Base-by-base conservation (phyloP, 2,329 filamentous ascomycete species). In the Macroventuria anomochaeta region DNA sequence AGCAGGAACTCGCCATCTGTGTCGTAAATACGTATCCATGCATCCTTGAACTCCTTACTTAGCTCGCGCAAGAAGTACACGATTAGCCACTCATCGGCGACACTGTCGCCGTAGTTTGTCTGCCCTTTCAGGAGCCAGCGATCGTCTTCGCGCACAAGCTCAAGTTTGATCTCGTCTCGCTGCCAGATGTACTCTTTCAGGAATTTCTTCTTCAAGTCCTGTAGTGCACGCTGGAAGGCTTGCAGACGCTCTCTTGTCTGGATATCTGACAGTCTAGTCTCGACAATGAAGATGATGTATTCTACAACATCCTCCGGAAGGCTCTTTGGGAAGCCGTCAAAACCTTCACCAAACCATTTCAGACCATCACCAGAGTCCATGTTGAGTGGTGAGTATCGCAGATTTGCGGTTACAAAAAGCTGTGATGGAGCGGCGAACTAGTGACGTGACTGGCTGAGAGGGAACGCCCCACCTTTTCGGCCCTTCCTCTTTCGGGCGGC, bases 81-180 rank as follows among this genome's bases (percentile, higher is more conserved):
- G 55, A 97, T 88, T 5, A 97, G 83, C 96, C 95, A 99, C 78
- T 99, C 96, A 66, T 99, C 95, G 68, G 96, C 93, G 3, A 97
- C 87, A 0, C 92, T 95, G 75, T 99, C 96, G 7, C 93, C 93
- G 67, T 92, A 97, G 71, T 93, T 90, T 0, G 91, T 95, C 44
- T 81, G 80, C 17, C 93, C 93, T 58, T 85, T 83, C 5, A 99
- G 82, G 59, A 87, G 86, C 63, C 78, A 80, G 41, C 75, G 69
- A 2, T 78, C 85, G 65, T 88, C 75, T 80, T 88, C 66, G 80
- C 80, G 80, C 36, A 77, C 70, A 25, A 85, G 73, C 15, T 88
- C 84, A 5, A 96, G 77, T n/a, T 81, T 82, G 59, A 99, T 93
- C 0, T 81, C 77, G 46, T 96, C 92, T 11, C 92, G 85, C 72